Conservation (phyloP, 2,329 filamentous ascomycete species). For the Tothia fuscella region DNA sequence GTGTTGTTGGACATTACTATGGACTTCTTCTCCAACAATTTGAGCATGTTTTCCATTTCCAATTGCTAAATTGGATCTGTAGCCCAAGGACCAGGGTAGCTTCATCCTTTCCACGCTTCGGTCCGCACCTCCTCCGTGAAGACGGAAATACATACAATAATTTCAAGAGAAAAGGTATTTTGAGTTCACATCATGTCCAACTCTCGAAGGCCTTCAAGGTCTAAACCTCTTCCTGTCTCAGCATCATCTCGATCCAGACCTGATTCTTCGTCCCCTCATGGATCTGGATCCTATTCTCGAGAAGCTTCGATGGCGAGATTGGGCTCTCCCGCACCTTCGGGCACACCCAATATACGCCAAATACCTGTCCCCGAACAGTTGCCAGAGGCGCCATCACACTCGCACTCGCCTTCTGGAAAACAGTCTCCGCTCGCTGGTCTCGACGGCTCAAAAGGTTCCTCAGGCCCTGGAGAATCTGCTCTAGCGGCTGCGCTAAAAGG, state of each 20-base stretch:
- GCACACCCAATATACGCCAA: constrained; percentile 38
- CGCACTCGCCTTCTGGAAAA: constrained; percentile 23
- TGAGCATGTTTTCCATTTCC: too few species aligned
- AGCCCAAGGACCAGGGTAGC: too few species aligned
- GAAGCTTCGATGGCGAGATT: constrained; percentile 11
- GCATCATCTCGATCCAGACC: neutral
- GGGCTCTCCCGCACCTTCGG: constrained; percentile 14
- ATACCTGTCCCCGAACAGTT: constrained; percentile 39
- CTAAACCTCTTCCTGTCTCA: constrained; percentile 1
- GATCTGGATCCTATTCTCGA: constrained; percentile 8
- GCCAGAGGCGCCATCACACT: too few species aligned
- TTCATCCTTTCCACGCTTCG: too few species aligned
- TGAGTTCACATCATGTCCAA: too few species aligned
- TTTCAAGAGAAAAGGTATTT: too few species aligned
- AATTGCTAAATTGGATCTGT: too few species aligned
- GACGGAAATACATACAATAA: too few species aligned
- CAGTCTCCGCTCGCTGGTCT: constrained; percentile 55
- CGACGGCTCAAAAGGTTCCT: constrained; percentile 45
- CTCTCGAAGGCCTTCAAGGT: too few species aligned
- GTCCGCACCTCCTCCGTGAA: too few species aligned
- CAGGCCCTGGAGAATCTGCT: constrained; percentile 67
- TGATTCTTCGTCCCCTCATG: neutral
- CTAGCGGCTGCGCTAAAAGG: constrained; percentile 77
- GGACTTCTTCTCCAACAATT: too few species aligned
- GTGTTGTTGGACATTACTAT: too few species aligned